Base-by-base conservation (phyloP, 2,329 filamentous ascomycete species). In the Claviceps africana region DNA sequence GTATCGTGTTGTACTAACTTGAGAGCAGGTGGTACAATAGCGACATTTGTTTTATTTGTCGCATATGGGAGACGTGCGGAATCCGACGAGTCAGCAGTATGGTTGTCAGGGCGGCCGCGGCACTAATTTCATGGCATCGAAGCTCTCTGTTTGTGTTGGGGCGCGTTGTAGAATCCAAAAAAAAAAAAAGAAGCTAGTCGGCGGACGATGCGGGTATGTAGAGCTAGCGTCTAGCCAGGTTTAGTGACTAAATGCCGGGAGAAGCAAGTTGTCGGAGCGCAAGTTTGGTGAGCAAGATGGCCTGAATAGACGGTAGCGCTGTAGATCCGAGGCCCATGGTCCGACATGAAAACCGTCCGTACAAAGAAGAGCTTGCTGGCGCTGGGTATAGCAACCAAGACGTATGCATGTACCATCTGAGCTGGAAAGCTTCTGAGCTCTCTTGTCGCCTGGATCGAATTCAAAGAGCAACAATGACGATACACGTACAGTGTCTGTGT, bases 21-120 rank as follows among this genome's bases (percentile, higher is more conserved):
- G 11, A 7, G 7, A 7, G 7, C 42, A 51, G 49, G 49, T 51
- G 49, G 49, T 51, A 30, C 49, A 51, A 51, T 51, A 46, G 35
- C 46, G 31, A 28, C 42, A 25, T 46, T 8, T 21, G 19, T 46
- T 8, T 21, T n/a, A 10, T 25, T 10, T 10, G 22, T 51, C 21
- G 31, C 15, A 11, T 39, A 11, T 11, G 42, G 19, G 11, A 17
- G 8, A 30, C 21, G 30, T 17, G 22, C 7, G n/a, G 15, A 21
- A 10, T 25, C 22, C 37, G 49, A 28, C 17, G 31, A 37, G 31
- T 43, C 37, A 22, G n/a, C 21, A 28, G 10, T 28, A 21, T 30
- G 19, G 5, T 35, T 13, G 35, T 30, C 15, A 13, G 21, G 28
- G 7, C 7, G 19, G 15, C 19, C 19, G n/a, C 19, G 10, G 48